A percentile compares a stretch with the other conserved stretches of the same genome.
These are phyloP conservation scores for Boletus speciosus DNA, from an alignment of 768 basidiomycete genomes.

Conservation along the genomic window DNA sequence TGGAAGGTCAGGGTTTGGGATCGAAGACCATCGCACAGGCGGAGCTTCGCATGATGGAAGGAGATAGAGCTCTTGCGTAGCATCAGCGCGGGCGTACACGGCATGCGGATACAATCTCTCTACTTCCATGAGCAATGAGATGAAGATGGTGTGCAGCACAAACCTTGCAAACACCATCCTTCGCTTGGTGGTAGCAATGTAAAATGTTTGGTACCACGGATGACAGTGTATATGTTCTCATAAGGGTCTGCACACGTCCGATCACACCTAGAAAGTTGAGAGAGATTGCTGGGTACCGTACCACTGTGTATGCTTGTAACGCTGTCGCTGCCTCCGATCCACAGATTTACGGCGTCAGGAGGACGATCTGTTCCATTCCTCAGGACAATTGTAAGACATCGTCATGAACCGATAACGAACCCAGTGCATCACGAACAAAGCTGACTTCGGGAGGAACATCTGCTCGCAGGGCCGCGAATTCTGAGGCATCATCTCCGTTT, in stretches of 20 bases:
- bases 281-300: conserved; percentile 29
- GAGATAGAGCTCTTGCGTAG: conserved; percentile 25
- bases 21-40: conserved; percentile 79
- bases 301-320: conserved; percentile 86
- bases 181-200: conserved; percentile 88
- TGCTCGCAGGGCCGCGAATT: conserved; percentile 57
- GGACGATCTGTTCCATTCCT: conserved; percentile 39
- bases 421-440: conserved; percentile 78
- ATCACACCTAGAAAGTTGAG: neutral
- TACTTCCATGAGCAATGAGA: conserved; percentile 28
- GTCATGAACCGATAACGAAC: conserved; percentile 38
- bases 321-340: conserved; percentile 80
- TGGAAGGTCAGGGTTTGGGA: conserved; percentile 53
- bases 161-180: conserved; percentile 78
- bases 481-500: conserved; percentile 40
- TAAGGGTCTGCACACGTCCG: conserved; percentile 61
- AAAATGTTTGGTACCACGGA: conserved; percentile 83
- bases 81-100: conserved; percentile 45
- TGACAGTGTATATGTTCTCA: conserved; percentile 89
- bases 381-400: neutral
- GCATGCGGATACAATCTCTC: conserved; percentile 67
- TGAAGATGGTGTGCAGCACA: conserved; percentile 6
- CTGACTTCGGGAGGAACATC: conserved; percentile 66
- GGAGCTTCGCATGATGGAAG: conserved; percentile 34
- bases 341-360: conserved; percentile 91